A percentile compares a stretch with the other conserved stretches of the same genome.
Evolutionary conservation across 208 protist genomes (phyloP).

Genomic region (Leishmania major): DNA sequence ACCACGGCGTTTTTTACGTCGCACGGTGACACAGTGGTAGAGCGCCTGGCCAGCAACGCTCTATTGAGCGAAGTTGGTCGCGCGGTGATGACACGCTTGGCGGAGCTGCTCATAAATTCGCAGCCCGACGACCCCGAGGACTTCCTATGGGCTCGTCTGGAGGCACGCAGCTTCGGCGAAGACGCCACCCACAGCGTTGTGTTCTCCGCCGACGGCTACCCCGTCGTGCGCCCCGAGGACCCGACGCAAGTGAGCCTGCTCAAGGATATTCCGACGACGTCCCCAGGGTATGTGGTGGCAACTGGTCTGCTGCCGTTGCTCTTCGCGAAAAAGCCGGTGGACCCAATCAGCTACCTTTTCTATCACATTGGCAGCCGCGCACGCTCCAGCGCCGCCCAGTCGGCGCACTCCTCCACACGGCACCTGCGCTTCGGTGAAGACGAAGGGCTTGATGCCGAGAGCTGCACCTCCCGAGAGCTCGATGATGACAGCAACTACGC

Average conservation of each 20-base stretch:
- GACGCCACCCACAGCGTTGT: slow-evolving; percentile 35
- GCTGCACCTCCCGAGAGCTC: slow-evolving; percentile 49
- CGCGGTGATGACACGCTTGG: slow-evolving; percentile 34
- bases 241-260: slow-evolving; percentile 51
- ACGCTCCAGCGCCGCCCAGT: slow-evolving; percentile 37
- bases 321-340: slow-evolving; percentile 63
- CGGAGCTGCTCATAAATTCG: slow-evolving; percentile 44
- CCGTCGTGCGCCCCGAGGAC: slow-evolving; percentile 40
- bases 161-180: slow-evolving; percentile 50
- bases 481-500: slow-evolving; percentile 35
- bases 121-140: slow-evolving; percentile 64
- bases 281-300: slow-evolving; percentile 51
- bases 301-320: slow-evolving; percentile 44
- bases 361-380: slow-evolving; percentile 48
- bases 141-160: slow-evolving; percentile 59
- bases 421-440: slow-evolving; percentile 25
- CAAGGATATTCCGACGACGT: slow-evolving; percentile 44
- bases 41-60: slow-evolving; percentile 49
- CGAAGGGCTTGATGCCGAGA: slow-evolving; percentile 31
- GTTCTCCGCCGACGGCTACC: slow-evolving; percentile 26
- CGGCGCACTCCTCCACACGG: slow-evolving; percentile 42
- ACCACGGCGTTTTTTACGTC: neutral
- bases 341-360: slow-evolving; percentile 73
- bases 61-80: slow-evolving; percentile 32
- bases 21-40: slow-evolving; percentile 43